These are phyloP conservation scores for Phialophora macrospora DNA, from an alignment of 2,329 filamentous ascomycete genomes.

Conservation along the genomic window DNA sequence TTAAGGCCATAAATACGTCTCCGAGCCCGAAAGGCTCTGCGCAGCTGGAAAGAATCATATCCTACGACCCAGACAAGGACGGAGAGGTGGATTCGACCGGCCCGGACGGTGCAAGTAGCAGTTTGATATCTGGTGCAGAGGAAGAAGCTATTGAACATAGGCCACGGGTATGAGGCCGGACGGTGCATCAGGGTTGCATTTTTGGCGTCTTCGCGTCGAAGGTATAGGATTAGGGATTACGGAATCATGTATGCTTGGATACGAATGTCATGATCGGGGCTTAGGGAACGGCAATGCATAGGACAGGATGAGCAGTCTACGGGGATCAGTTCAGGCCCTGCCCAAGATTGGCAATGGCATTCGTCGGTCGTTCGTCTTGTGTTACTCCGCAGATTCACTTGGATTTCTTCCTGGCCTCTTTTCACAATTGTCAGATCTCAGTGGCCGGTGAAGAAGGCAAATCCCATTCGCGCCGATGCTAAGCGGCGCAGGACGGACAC, in stretches of 20 bases:
- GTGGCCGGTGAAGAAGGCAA: slow-evolving; percentile 7
- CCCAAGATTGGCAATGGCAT: background rate
- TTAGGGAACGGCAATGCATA: slow-evolving; percentile 1
- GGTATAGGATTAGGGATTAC: slow-evolving; percentile 8
- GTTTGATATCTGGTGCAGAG: slow-evolving; percentile 26
- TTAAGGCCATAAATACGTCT: slow-evolving; percentile 21
- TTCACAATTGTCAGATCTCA: slow-evolving; percentile 11
- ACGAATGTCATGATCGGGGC: slow-evolving; percentile 4
- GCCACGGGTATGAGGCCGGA: slow-evolving; percentile 27
- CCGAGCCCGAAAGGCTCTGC: slow-evolving; percentile 4
- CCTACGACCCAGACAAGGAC: slow-evolving; percentile 31
- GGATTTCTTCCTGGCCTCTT: slow-evolving; percentile 18
- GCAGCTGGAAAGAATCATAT: slow-evolving; percentile 16
- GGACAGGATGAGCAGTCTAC: background rate
- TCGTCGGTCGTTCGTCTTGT: slow-evolving; percentile 6
- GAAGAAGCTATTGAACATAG: slow-evolving; percentile 30
- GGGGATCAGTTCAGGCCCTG: background rate
- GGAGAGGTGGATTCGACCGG: slow-evolving; percentile 17
- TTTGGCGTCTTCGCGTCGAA: background rate
- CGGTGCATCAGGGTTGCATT: slow-evolving; percentile 2
- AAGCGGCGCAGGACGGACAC: slow-evolving; percentile 20
- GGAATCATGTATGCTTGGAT: slow-evolving; percentile 14
- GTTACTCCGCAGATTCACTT: slow-evolving; percentile 18
- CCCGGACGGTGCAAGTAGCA: slow-evolving; percentile 27
- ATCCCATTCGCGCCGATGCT: slow-evolving; percentile 19